These are phyloP conservation scores for Leishmania aethiopica DNA, from an alignment of 208 protist species.

Conservation along the genomic window DNA sequence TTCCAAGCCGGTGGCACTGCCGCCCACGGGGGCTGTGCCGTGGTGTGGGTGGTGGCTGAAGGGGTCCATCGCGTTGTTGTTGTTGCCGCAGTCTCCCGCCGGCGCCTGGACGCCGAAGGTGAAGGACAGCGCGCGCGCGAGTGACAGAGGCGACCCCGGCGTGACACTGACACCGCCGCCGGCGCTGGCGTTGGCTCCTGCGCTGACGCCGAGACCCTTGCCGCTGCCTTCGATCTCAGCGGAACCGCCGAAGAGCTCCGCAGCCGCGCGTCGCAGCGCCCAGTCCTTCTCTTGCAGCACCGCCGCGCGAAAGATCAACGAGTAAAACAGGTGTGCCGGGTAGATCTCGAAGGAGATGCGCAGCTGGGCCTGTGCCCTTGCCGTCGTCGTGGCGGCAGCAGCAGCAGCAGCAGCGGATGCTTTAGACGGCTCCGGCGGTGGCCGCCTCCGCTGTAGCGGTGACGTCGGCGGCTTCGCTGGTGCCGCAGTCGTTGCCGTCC, in stretches of 20 bases:
- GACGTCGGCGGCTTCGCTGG: not conserved
- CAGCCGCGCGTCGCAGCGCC: slow-evolving; percentile 29
- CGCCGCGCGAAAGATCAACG: slow-evolving; percentile 26
- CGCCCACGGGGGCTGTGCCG: not conserved
- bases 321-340: slow-evolving; percentile 53
- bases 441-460: not conserved
- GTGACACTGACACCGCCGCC: not conserved
- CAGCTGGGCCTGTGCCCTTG: slow-evolving; percentile 14
- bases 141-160: slow-evolving; percentile 11
- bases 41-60: not conserved
- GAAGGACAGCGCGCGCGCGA: slow-evolving; percentile 18
- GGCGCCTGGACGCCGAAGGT: slow-evolving; percentile 1
- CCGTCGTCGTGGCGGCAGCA: not conserved
- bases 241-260: slow-evolving; percentile 36
- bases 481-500: not conserved
- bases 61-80: not conserved
- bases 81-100: slow-evolving; percentile 3
- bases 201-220: not conserved
- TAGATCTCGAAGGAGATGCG: slow-evolving; percentile 57
- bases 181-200: not conserved
- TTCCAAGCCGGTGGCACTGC: slow-evolving; percentile 9
- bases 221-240: slow-evolving; percentile 14
- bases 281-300: slow-evolving; percentile 63
- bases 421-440: not conserved
- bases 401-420: slow-evolving; percentile 1